phyloP scores from a whole-genome alignment of 2,329 filamentous ascomycete genomes.

The Pezicula neosporulosa region DNA sequence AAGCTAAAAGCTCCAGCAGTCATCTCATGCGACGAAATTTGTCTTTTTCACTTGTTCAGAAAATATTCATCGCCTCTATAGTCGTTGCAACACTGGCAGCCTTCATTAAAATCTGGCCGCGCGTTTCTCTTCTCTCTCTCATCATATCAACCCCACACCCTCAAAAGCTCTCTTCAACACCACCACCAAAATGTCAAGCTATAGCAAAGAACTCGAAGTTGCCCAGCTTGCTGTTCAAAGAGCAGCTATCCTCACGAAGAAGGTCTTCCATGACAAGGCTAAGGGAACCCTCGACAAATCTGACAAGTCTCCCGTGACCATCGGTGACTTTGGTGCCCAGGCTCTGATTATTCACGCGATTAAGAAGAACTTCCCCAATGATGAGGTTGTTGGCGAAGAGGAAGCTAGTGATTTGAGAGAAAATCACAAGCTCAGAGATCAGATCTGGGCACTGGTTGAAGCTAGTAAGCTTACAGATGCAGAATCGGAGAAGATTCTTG shows the following conservation, averaged over 20 bases:
- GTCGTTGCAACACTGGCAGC: slow-evolving; percentile 18
- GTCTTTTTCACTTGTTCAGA: no score
- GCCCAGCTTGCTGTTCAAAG: slow-evolving; percentile 88
- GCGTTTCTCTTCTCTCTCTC: slow-evolving; percentile 25
- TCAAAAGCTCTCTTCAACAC: slow-evolving; percentile 12
- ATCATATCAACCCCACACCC: slow-evolving; percentile 19
- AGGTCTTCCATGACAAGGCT: slow-evolving; percentile 80
- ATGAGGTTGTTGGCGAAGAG: slow-evolving; percentile 93
- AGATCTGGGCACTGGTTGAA: slow-evolving; percentile 82
- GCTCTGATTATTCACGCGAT: slow-evolving; percentile 92
- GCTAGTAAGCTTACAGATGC: slow-evolving; percentile 65
- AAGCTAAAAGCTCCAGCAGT: no score
- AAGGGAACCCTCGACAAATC: slow-evolving; percentile 94
- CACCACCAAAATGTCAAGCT: slow-evolving; percentile 39
- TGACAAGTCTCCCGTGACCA: slow-evolving; percentile 94
- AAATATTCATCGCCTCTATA: no score
- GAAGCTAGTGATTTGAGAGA: slow-evolving; percentile 78
- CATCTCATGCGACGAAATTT: no score
- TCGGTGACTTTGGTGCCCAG: slow-evolving; percentile 97
- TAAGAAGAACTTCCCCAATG: slow-evolving; percentile 81
- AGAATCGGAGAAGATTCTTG: slow-evolving; percentile 63
- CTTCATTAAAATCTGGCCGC: slow-evolving; percentile 22
- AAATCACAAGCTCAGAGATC: slow-evolving; percentile 64
- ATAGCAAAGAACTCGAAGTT: slow-evolving; percentile 75
- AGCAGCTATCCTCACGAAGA: slow-evolving; percentile 71